Percentiles rank a stretch among this genome's conserved stretches.
These are phyloP conservation scores for Paratinospora sagittata DNA, from an alignment of 164 flowering plant species.

Conservation along the genomic window DNA sequence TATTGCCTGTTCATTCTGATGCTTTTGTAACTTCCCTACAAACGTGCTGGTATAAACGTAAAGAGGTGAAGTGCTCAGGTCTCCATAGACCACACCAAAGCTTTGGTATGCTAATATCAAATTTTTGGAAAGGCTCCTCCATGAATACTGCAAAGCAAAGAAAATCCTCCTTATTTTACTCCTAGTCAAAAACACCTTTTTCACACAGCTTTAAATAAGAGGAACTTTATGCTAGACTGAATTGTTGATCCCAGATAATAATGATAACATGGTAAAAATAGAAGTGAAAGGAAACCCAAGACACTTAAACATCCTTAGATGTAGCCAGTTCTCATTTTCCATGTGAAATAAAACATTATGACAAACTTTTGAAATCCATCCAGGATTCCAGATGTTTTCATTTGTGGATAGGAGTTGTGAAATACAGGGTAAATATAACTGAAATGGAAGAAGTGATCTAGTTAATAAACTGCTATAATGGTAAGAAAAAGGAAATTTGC, in stretches of 20 bases:
- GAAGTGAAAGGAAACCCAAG: neutral
- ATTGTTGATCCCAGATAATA: neutral
- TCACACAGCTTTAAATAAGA: neutral
- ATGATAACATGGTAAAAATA: neutral
- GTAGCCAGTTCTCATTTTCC: neutral
- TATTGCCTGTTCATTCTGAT: slow-evolving; percentile 40
- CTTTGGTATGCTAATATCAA: slow-evolving; percentile 59
- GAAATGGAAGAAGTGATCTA: neutral
- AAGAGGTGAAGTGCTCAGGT: slow-evolving; percentile 62
- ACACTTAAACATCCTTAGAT: neutral
- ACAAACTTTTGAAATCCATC: neutral
- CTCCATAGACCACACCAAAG: slow-evolving; percentile 65
- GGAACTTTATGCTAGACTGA: neutral
- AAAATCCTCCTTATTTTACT: neutral
- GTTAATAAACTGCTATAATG: neutral
- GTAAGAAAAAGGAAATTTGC: neutral
- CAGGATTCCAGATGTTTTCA: neutral
- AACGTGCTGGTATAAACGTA: slow-evolving; percentile 50
- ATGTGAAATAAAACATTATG: neutral
- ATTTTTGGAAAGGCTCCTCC: slow-evolving; percentile 21
- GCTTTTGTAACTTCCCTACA: slow-evolving; percentile 37
- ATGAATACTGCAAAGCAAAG: slow-evolving; percentile 11
- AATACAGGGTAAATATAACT: neutral
- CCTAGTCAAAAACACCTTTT: neutral
- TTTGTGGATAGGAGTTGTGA: neutral